Percentiles rank a stretch among this genome's conserved stretches.
phyloP scores from a whole-genome alignment of 768 basidiomycete genomes.

The Kwoniella mangroviensis region DNA sequence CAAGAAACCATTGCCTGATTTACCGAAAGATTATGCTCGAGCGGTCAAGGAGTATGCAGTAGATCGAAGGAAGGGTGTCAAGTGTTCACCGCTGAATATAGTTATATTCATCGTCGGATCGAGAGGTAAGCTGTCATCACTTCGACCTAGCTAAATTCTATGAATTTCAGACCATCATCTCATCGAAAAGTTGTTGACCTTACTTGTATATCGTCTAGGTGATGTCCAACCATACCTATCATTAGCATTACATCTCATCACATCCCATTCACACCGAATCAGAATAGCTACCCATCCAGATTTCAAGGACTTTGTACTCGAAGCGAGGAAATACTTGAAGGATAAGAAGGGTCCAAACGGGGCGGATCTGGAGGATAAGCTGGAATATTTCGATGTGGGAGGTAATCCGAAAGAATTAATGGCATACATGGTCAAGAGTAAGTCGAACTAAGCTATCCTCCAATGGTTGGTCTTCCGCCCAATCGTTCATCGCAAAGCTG shows the following conservation, averaged over 20 bases:
- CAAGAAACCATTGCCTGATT: slow-evolving; percentile 63
- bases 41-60: slow-evolving; percentile 65
- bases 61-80: slow-evolving; percentile 30
- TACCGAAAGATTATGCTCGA: slow-evolving; percentile 62
- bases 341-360: slow-evolving; percentile 37
- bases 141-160: no score
- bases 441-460: slow-evolving; percentile 26
- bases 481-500: not conserved
- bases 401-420: slow-evolving; percentile 70
- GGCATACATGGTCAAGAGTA: slow-evolving; percentile 77
- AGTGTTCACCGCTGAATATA: slow-evolving; percentile 62
- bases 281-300: slow-evolving; percentile 69
- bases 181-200: no score
- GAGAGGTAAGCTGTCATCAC: slow-evolving; percentile 61
- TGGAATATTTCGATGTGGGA: slow-evolving; percentile 69
- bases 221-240: slow-evolving; percentile 73
- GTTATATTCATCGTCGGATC: slow-evolving; percentile 73
- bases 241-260: slow-evolving; percentile 62
- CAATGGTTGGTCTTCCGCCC: not conserved
- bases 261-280: slow-evolving; percentile 65
- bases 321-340: slow-evolving; percentile 56
- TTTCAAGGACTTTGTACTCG: slow-evolving; percentile 65
- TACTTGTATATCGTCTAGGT: slow-evolving; percentile 56
- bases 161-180: no score
- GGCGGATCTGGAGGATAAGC: slow-evolving; percentile 38